Evolutionary conservation across 2,329 filamentous ascomycete species (phyloP).

Genomic region (Mycosphaerelloides madeirae): DNA sequence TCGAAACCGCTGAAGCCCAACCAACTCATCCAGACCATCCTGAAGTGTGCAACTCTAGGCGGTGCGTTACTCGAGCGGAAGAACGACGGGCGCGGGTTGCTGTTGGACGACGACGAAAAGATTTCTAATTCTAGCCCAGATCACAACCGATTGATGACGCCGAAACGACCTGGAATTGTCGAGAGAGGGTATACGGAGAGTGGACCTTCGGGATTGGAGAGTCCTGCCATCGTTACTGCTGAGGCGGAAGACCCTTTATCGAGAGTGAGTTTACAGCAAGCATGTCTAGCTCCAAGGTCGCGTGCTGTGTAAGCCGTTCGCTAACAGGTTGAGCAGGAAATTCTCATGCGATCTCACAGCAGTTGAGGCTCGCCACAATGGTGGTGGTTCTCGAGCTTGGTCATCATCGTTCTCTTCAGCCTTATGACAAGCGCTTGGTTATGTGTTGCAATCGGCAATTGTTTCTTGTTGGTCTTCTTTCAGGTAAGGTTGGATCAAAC

Average conservation of each 20-base stretch:
- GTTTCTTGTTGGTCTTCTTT: not conserved
- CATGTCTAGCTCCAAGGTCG: not conserved
- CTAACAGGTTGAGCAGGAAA: conserved; percentile 17
- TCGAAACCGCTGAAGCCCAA: conserved; percentile 96
- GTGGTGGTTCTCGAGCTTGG: no score
- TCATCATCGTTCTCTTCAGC: no score
- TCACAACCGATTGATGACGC: conserved; percentile 23
- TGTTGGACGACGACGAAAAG: conserved; percentile 22
- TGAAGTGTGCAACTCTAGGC: conserved; percentile 91
- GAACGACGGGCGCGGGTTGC: conserved; percentile 36
- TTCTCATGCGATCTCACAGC: conserved; percentile 26
- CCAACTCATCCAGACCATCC: conserved; percentile 93
- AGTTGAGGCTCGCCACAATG: no score
- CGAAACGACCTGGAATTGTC: conserved; percentile 52
- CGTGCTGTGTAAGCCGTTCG: not conserved
- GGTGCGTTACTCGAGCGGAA: conserved; percentile 76
- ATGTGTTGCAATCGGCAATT: no score
- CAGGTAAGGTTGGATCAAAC: conserved; percentile 7
- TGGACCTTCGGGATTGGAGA: conserved; percentile 58
- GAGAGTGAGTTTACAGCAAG: conserved; percentile 42
- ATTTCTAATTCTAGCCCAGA: conserved; percentile 23
- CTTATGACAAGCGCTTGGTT: no score
- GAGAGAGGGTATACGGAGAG: conserved; percentile 65
- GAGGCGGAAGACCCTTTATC: conserved; percentile 58
- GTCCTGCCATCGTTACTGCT: conserved; percentile 58